Evolutionary conservation across 352 stramenopile genomes (phyloP), one percentile per base, ranked within the genome.

Genomic region (Pythium brachiatum): DNA sequence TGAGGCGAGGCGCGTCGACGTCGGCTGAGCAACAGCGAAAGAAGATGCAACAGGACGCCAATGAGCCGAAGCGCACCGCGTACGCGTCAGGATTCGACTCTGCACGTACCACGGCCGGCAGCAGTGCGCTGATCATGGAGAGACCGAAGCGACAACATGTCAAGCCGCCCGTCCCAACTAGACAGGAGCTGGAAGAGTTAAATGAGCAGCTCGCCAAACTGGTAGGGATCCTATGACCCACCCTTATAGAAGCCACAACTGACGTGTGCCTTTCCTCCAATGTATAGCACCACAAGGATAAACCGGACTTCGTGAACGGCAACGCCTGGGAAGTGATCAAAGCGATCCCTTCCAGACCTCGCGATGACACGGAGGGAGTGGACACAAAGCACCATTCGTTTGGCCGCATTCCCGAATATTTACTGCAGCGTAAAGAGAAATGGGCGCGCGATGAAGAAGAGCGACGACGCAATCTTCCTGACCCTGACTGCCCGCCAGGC

Each of bases 381-480:
- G 54, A 48, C 13, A 23, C 47, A 34, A 47, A 69, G 12, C 64
- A 87, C 38, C 51, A 62, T 9, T 86, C 69, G 53, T 92, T 79
- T 62, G 83, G 85, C 0, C 78, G 83, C 44, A 82, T 92, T 47
- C 85, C 85, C 6, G 67, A 66, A 59, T 94, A 92, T 59, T 62
- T 94, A 18, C 62, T 90, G 15, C 73, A 83, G 27, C 82, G 83
- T 18, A 90, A 92, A 61, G 82, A 88, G 43, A 69, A 94, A 36
- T 95, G 88, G 86, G 86, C 81, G 4, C 66, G 58, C n/a, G 89
- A 96, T 53, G 90, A 96, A 61, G 83, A 95, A 69, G 78, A 94
- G 53, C 75, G 83, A 1, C 71, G 76, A 5, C 70, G 60, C 18
- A 94, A 90, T 50, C 70, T 78, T 13, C 86, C 86, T 0, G 89